Evolutionary conservation across 2,329 filamentous ascomycete species (phyloP).

Genomic region (Xylariaceae sp.): DNA sequence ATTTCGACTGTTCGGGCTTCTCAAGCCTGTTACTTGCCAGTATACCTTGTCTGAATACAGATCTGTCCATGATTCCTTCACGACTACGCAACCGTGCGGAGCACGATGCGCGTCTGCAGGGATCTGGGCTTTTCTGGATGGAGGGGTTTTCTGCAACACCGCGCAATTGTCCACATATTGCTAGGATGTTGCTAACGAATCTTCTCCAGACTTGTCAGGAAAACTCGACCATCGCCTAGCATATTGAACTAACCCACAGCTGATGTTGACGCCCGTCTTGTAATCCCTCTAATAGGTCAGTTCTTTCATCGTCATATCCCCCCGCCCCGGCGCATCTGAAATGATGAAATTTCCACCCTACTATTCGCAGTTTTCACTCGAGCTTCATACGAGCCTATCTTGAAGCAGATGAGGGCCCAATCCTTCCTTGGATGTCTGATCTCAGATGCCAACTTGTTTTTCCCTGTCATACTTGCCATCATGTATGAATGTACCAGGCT

Average conservation of each 20-base stretch:
- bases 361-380: constrained; percentile 89
- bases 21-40: constrained; percentile 87
- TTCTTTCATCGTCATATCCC: background rate
- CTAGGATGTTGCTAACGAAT: too few relatives aligned
- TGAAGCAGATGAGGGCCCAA: constrained; percentile 61
- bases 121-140: too few relatives aligned
- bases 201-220: too few relatives aligned
- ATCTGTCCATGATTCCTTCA: too few relatives aligned
- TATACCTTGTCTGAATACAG: constrained; percentile 69
- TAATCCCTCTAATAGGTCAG: constrained; percentile 5
- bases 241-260: too few relatives aligned
- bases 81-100: too few relatives aligned
- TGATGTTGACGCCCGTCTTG: too few relatives aligned
- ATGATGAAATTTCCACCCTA: constrained; percentile 57
- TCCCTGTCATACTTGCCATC: background rate
- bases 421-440: constrained; percentile 77
- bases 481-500: too few relatives aligned
- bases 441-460: background rate
- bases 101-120: too few relatives aligned
- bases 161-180: too few relatives aligned
- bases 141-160: too few relatives aligned
- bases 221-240: too few relatives aligned
- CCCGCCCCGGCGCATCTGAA: background rate
- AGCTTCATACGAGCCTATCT: constrained; percentile 61
- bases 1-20: constrained; percentile 60